Base-by-base conservation (phyloP, 2,329 filamentous ascomycete species). In the Pseudocercospora musae region DNA sequence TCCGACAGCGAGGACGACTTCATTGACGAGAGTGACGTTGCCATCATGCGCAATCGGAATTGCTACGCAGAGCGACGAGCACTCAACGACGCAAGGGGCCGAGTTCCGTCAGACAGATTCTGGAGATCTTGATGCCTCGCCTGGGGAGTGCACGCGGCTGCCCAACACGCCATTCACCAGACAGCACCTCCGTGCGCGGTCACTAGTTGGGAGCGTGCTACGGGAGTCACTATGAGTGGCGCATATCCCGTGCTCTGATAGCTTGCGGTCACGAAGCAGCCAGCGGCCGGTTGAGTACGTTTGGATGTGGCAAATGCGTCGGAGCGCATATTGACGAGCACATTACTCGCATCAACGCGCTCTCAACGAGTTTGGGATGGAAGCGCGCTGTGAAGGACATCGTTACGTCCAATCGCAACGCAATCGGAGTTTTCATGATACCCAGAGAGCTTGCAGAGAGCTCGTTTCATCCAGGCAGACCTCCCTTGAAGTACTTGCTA, bases 401-500 rank as follows among this genome's bases (percentile, higher is more conserved):
- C 48, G 48, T 25, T 8, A 10, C 15, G 48, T 52, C 25, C 5
- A 13, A 8, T 18, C 15, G 15, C 5, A 23, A 52, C 15, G 23
- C 7, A 31, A 29, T 52, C 15, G 48, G 21, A 52, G 31, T 52
- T 25, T 25, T 52, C 48, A 52, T n/a, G 48, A 52, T 52, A 52
- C 23, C 48, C 48, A 4, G 48, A 52, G 37, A 57, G 54, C 54
- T 33, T 29, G 33, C 21, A 29, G 31, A 49, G 52, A 57, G 46
- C 46, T 60, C 31, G 27, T 20, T 25, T 59, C 33, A 65, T 23
- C 52, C 63, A 46, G 53, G 64, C 44, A 58, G 48, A 37, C 40
- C 58, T 44, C 63, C 75, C 63, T 79, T 88, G 77, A 84, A 89
- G 77, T 96, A 96, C 78, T 91, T 92, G 71, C 84, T 87, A 56